A percentile compares a stretch with the other conserved stretches of the same genome.
Evolutionary conservation across 169 alveolate genomes (phyloP).

Genomic region (Neospora caninum): DNA sequence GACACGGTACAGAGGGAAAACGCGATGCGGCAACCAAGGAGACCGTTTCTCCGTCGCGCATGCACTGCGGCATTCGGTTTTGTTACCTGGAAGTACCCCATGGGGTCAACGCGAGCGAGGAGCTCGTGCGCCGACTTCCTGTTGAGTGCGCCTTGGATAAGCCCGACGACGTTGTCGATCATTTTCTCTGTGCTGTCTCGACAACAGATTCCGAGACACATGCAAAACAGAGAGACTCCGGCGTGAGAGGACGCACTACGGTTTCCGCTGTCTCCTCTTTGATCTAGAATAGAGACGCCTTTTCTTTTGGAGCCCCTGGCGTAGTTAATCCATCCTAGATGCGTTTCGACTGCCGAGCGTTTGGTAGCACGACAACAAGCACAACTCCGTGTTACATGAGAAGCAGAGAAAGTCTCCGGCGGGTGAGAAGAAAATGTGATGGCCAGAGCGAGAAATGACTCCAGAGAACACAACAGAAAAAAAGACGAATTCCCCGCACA

Average conservation of each 20-base stretch:
- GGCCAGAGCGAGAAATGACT: no score
- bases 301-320: no score
- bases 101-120: slow-evolving; percentile 95
- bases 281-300: no score
- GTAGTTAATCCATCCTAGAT: no score
- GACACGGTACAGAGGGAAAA: not conserved
- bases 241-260: not conserved
- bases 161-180: slow-evolving; percentile 98
- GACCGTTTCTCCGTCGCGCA: not conserved
- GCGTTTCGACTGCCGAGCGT: no score
- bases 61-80: not conserved
- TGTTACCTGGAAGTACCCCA: slow-evolving; percentile 93
- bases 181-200: slow-evolving; percentile 90
- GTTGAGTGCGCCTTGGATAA: slow-evolving; percentile 97
- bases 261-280: no score
- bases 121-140: slow-evolving; percentile 89
- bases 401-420: no score
- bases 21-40: not conserved
- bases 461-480: no score
- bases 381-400: no score
- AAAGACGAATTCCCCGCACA: no score
- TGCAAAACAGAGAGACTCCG: not conserved
- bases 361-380: no score
- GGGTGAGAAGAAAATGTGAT: no score
- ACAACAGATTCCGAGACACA: not conserved